Base-by-base conservation (phyloP, 2,329 filamentous ascomycete species). In the Salinomyces thailandicus region DNA sequence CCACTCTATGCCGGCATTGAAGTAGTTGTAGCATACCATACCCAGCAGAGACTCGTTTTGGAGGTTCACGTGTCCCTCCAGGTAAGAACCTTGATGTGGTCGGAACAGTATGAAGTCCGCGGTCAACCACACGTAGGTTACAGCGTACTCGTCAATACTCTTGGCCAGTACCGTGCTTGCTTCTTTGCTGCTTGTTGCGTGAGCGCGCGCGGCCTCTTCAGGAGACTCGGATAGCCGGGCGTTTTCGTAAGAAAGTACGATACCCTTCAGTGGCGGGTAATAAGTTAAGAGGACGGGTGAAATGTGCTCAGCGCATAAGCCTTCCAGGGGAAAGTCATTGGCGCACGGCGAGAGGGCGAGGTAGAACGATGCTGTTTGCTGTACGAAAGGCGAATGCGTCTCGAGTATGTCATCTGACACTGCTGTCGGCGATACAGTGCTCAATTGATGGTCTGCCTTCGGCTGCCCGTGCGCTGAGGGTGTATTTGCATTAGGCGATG, bases 31-130 rank as follows among this genome's bases (percentile, higher is more conserved):
- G 58, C 85, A 91, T 8, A 93, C 77, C 2, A 95, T 73, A 14
- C 89, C 87, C 5, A 98, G 71, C 54, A 95, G 85, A 5, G 85
- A 85, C 49, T 91, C 84, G 32, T 81, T 89, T 56, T 93, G 85
- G 18, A 95, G 68, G 52, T 89, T 91, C 38, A 95, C 73, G 48
- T 72, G 79, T 8, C 85, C 91, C 47, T 87, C 79, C 54, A 96
- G 72, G 61, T 73, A 77, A 6, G 78, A 75, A 22, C 84, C 83
- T 31, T 75, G 73, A 36, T 71, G 68, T 0, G 91, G 89, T 19
- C 81, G 73, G 57, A 94, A 93, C 13, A 96, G 65, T 30, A 93
- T 69, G 44, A 94, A 81, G 15, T 93, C 85, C 1, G 81, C 85
- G 0, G 85, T 94, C 15, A 93, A 73, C 79, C 89, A 96, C 32